A percentile compares a stretch with the other conserved stretches of the same genome.
Evolutionary conservation across 768 basidiomycete species (phyloP).

Genomic region (Inosperma sp.): DNA sequence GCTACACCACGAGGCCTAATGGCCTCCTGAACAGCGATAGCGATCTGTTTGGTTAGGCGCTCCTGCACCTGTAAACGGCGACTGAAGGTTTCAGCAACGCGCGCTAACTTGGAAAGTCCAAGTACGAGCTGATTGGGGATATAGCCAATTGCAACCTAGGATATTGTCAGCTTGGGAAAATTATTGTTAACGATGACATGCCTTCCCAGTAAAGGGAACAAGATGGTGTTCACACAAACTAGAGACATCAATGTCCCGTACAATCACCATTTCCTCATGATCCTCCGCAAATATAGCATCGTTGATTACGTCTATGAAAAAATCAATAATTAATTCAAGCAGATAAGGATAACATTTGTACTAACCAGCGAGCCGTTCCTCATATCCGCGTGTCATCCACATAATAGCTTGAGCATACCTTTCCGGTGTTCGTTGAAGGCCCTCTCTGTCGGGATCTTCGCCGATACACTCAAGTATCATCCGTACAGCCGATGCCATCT

Average conservation of each 20-base stretch:
- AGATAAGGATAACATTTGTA: slow-evolving; percentile 16
- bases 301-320: slow-evolving; percentile 84
- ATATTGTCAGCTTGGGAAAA: background rate
- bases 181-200: slow-evolving; percentile 32
- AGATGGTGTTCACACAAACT: slow-evolving; percentile 98
- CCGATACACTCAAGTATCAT: slow-evolving; percentile 96
- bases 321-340: slow-evolving; percentile 11
- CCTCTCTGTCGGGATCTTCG: slow-evolving; percentile 95
- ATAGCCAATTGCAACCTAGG: slow-evolving; percentile 93
- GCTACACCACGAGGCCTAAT: slow-evolving; percentile 97
- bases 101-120: slow-evolving; percentile 92
- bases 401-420: slow-evolving; percentile 94
- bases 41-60: slow-evolving; percentile 94
- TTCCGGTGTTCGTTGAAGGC: slow-evolving; percentile 86
- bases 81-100: slow-evolving; percentile 96
- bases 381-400: slow-evolving; percentile 99
- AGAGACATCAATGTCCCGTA: slow-evolving; percentile 94
- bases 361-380: slow-evolving; percentile 85
- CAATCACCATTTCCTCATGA: slow-evolving; percentile 99
- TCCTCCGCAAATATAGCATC: slow-evolving; percentile 98
- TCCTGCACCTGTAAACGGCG: slow-evolving; percentile 97
- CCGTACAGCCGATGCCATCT: slow-evolving; percentile 79
- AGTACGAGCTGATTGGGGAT: slow-evolving; percentile 94
- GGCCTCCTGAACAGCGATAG: slow-evolving; percentile 96
- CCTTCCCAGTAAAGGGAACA: slow-evolving; percentile 97